Evolutionary conservation across 208 protist genomes (phyloP).

Genomic region (Angomonas deanei): DNA sequence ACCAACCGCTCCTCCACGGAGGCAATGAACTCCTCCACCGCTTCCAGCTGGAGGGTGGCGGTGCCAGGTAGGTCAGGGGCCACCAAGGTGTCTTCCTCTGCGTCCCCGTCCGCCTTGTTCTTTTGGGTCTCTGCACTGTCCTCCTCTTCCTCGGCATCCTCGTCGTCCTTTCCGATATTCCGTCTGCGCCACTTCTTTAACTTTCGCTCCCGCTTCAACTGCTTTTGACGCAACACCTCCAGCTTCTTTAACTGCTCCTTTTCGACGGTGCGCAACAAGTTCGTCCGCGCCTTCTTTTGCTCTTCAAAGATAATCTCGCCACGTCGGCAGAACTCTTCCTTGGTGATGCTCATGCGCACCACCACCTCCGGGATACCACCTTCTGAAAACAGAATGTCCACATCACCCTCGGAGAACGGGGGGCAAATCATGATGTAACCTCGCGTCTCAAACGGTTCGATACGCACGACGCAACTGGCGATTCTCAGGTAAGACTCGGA

Average conservation of each 20-base stretch:
- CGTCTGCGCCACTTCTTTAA: conserved; percentile 82
- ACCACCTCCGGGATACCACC: conserved; percentile 72
- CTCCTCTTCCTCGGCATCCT: conserved; percentile 16
- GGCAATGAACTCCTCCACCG: conserved; percentile 65
- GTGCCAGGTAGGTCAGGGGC: conserved; percentile 11
- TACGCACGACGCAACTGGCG: conserved; percentile 68
- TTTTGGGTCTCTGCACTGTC: conserved; percentile 4
- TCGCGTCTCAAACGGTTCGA: conserved; percentile 81
- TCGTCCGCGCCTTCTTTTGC: background rate
- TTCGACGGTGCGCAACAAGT: background rate
- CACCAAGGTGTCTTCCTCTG: background rate
- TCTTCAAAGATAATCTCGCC: conserved; percentile 11
- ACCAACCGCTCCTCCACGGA: conserved; percentile 52
- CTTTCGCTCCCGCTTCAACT: conserved; percentile 26
- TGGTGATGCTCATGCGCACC: conserved; percentile 50
- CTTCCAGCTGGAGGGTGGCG: conserved; percentile 30
- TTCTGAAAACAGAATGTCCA: conserved; percentile 65
- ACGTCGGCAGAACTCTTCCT: conserved; percentile 41
- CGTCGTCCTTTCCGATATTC: conserved; percentile 82
- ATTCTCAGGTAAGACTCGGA: conserved; percentile 81
- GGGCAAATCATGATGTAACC: conserved; percentile 86
- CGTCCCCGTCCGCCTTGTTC: conserved; percentile 19
- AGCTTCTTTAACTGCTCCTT: background rate
- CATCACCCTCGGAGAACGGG: conserved; percentile 66
- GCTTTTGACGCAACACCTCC: background rate